Base-by-base conservation (phyloP, 495 filamentous ascomycete genomes). In the Hypoxylon fuscum region DNA sequence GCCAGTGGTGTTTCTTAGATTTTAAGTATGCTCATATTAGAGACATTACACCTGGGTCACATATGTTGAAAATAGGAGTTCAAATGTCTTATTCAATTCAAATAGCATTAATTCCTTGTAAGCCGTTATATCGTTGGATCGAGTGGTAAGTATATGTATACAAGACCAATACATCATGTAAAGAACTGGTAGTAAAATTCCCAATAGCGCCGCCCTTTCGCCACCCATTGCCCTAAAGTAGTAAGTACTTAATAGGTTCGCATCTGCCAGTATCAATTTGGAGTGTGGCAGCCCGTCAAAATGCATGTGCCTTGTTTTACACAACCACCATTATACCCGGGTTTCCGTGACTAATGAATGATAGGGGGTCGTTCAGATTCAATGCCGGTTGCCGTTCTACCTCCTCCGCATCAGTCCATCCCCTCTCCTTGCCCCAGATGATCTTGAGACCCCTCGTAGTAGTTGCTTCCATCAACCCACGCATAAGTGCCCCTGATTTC, bases 401-500 rank as follows among this genome's bases (percentile, higher is more conserved):
- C 23, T 74, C 74, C 10, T 77, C 78, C 4, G 67, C 66, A 40
- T 80, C 73, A 1, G 76, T 79, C 89, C 90, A 92, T 6, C 88
- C 85, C 50, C 88, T 77, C 59, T 90, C 83, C 6, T 85, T 84
- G 3, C 89, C 90, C 88, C 90, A 93, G 14, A 72, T 72, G 21
- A 93, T 80, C 55, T 76, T 79, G 68, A 84, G 85, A 6, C 79
- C 70, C 2, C 77, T 77, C 11, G 70, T 61, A 10, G 70, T 75
- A 0, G 82, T 80, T 20, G 88, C 84, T 1, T 84, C 71, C 18
- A 90, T 62, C 20, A 96, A 73, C 12, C 84, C 84, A n/a, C 70
- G 72, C 84, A 96, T 89, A 71, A 96, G 79, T 29, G 81, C 81
- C 8, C 88, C 88, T 14, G 79, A 77, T 67, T 87, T 87, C 72